phyloP scores from a whole-genome alignment of 225 moss, liverwort and hornwort genomes.

The Pseudisothecium myosuroides region DNA sequence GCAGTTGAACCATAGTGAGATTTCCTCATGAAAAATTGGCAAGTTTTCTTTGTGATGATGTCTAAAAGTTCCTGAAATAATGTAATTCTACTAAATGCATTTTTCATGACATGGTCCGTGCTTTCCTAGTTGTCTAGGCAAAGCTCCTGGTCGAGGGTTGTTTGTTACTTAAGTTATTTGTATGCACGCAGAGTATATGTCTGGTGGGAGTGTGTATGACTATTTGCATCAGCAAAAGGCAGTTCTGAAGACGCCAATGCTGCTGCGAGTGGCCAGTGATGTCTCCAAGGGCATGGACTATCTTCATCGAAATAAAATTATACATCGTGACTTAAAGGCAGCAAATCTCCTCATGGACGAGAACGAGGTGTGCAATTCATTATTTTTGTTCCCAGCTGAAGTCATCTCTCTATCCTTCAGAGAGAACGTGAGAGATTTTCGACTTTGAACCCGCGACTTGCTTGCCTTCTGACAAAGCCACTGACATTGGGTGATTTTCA shows the following conservation, averaged over 20 bases:
- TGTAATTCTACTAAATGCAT: not conserved
- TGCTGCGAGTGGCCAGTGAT: constrained; percentile 74
- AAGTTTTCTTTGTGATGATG: not conserved
- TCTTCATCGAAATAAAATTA: constrained; percentile 90
- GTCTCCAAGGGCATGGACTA: constrained; percentile 97
- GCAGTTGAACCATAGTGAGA: not conserved
- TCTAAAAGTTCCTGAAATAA: not conserved
- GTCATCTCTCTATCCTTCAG: not conserved
- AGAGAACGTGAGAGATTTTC: not conserved
- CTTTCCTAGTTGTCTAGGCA: not conserved
- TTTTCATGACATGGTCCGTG: not conserved
- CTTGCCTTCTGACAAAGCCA: not conserved
- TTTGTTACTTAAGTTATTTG: not conserved
- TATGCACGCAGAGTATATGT: constrained; percentile 72
- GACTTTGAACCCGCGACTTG: not conserved
- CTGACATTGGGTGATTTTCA: not conserved
- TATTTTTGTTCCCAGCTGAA: not conserved
- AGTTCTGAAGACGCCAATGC: constrained; percentile 63
- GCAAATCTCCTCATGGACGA: constrained; percentile 95
- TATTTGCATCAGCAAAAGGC: constrained; percentile 87
- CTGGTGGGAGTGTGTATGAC: constrained; percentile 94
- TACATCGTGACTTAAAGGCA: constrained; percentile 91
- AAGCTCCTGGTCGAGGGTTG: not conserved
- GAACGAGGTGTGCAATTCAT: constrained; percentile 51
- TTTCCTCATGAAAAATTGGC: too few relatives aligned